Base-by-base conservation (phyloP, 495 filamentous ascomycete genomes). In the Podospora bellae-mahoneyi region DNA sequence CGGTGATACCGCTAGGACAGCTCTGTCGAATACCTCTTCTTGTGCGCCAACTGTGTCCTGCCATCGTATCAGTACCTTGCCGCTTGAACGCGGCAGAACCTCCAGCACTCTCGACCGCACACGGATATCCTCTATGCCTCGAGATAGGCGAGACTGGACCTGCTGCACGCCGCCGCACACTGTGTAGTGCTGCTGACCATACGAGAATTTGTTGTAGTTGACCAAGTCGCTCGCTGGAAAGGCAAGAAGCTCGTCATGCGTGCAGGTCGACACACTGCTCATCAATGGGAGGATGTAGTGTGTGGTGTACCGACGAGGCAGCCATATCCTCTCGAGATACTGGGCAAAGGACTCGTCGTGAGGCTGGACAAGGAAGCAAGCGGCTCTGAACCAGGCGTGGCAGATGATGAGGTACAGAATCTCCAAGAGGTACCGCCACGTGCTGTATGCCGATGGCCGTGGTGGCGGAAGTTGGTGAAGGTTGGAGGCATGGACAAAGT, bases 251-350 rank as follows among this genome's bases (percentile, higher is more conserved):
- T 76, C 76, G 1, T 81, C 70, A 28, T 85, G 85, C 2, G 83
- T 75, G 67, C 84, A 88, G 6, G 85, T 87, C 10, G 78, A 76
- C 4, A 86, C 83, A 19, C 80, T 81, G 7, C 83, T 82, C 54
- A 87, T 80, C 15, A 86, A 73, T 3, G 85, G 85, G 4, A 87
- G 77, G 13, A 87, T 73, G 66, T 86, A 87, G 30, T 75, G 69
- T 5, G 62, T 72, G 54, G 76, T 73, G 62, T 82, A 83, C 34
- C 78, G 77, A 4, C 66, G 66, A 0, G 85, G 83, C 7, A 87
- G 61, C n/a, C 68, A 60, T 13, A 86, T 84, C 4, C 86, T 76
- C 5, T 71, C 39, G 16, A 85, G 68, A 66, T 86, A 87, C 10
- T 75, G 54, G 18, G 71, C 69, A 1, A 86, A 64, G 0, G 81